These are phyloP conservation scores for Phytophthora tentaculata DNA, from an alignment of 352 stramenopile species.

Conservation along the genomic window DNA sequence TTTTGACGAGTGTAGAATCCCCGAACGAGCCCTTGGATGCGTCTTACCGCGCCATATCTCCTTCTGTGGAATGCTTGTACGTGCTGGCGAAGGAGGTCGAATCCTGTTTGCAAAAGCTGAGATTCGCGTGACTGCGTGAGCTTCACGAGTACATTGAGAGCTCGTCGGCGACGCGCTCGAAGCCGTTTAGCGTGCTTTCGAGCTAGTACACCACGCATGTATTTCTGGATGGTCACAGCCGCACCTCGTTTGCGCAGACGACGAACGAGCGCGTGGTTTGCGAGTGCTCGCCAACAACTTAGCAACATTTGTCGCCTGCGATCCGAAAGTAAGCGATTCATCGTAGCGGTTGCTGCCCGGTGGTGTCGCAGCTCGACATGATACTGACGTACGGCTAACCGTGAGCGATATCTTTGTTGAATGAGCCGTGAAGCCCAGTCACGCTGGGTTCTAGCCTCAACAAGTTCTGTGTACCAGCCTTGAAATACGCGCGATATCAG, in stretches of 20 bases:
- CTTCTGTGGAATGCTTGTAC: constrained; percentile 33
- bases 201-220: constrained; percentile 50
- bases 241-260: constrained; percentile 51
- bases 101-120: constrained; percentile 42
- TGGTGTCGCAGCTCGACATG: constrained; percentile 49
- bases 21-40: constrained; percentile 58
- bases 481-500: constrained; percentile 23
- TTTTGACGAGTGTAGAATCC: constrained; percentile 49
- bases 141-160: constrained; percentile 40
- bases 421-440: constrained; percentile 40
- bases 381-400: constrained; percentile 43
- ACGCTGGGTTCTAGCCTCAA: constrained; percentile 15
- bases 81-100: constrained; percentile 40
- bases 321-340: constrained; percentile 53
- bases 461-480: constrained; percentile 35
- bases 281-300: constrained; percentile 46
- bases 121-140: constrained; percentile 40
- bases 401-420: constrained; percentile 47
- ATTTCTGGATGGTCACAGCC: constrained; percentile 59
- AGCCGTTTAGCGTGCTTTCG: constrained; percentile 41
- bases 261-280: constrained; percentile 56
- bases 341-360: constrained; percentile 51
- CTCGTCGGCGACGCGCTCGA: constrained; percentile 41
- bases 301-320: constrained; percentile 38
- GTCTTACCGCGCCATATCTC: constrained; percentile 8